These are phyloP conservation scores for Pilobolus umbonatus DNA, from an alignment of 192 early-diverging fungal genomes.

Conservation along the genomic window DNA sequence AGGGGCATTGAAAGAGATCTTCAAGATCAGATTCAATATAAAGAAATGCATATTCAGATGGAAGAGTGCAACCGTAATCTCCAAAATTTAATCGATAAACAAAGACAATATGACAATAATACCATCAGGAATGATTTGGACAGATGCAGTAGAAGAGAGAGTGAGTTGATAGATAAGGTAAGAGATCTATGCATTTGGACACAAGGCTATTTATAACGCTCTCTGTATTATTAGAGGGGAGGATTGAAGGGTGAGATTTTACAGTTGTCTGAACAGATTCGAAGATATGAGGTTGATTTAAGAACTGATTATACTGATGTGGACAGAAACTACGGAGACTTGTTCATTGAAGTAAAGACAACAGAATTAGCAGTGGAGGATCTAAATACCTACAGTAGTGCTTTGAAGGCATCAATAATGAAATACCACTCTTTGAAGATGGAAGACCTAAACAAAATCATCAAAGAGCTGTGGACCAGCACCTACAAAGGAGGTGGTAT, in stretches of 20 bases:
- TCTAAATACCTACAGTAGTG: slow-evolving; percentile 79
- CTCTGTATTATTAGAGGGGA: slow-evolving; percentile 34
- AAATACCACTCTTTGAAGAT: slow-evolving; percentile 91
- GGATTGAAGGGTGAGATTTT: slow-evolving; percentile 68
- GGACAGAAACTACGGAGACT: slow-evolving; percentile 59
- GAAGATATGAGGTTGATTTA: slow-evolving; percentile 56
- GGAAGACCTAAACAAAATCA: slow-evolving; percentile 95
- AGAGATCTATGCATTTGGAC: not conserved
- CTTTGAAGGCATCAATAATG: slow-evolving; percentile 84
- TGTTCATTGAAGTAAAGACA: slow-evolving; percentile 68
- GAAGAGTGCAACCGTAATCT: slow-evolving; percentile 18
- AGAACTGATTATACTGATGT: slow-evolving; percentile 72
- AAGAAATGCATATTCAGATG: slow-evolving; percentile 26
- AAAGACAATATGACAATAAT: slow-evolving; percentile 10
- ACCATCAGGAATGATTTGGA: not conserved
- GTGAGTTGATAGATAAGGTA: slow-evolving; percentile 1
- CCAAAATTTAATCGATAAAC: not conserved
- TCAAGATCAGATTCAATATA: slow-evolving; percentile 41
- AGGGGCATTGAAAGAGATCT: slow-evolving; percentile 39
- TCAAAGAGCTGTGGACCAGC: slow-evolving; percentile 93
- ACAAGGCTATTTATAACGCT: not conserved
- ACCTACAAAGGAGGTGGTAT: slow-evolving; percentile 88
- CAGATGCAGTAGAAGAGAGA: not conserved
- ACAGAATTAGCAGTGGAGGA: slow-evolving; percentile 72
- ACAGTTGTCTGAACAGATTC: slow-evolving; percentile 76